A percentile compares a stretch with the other conserved stretches of the same genome.
Evolutionary conservation across 495 filamentous ascomycete genomes (phyloP).

Genomic region (Neurospora sp.): DNA sequence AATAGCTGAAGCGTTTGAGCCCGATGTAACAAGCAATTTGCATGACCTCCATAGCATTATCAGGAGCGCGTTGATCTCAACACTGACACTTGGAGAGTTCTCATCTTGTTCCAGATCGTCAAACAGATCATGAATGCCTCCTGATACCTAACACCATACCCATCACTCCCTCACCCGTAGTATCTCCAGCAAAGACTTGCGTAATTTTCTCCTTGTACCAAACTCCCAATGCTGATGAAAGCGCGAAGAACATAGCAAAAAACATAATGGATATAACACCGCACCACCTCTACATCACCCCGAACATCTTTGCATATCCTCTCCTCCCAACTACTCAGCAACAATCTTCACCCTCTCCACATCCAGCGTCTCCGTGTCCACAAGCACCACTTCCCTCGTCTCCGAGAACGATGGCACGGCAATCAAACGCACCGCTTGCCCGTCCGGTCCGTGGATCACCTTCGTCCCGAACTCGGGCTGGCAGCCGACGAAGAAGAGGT

Average conservation of each 20-base stretch:
- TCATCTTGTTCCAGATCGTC: not conserved
- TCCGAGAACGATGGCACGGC: slow-evolving; percentile 71
- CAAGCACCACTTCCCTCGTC: slow-evolving; percentile 71
- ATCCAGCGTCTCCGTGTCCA: slow-evolving; percentile 79
- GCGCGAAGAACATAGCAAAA: not conserved
- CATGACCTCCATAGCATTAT: not conserved
- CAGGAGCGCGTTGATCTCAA: not conserved
- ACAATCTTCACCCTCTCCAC: slow-evolving; percentile 53
- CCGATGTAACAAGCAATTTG: not conserved
- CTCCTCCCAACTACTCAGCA: not conserved
- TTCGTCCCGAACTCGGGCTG: slow-evolving; percentile 74
- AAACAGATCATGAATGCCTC: not conserved
- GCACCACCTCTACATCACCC: not conserved
- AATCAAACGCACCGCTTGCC: slow-evolving; percentile 63
- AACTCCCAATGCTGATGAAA: not conserved
- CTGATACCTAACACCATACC: not conserved
- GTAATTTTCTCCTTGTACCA: not conserved
- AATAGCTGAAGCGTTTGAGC: not conserved
- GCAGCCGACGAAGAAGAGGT: slow-evolving; percentile 83
- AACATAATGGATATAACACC: not conserved
- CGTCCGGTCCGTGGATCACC: slow-evolving; percentile 48
- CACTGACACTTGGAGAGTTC: not conserved
- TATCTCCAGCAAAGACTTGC: not conserved
- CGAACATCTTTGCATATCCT: too few relatives aligned
- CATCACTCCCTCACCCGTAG: not conserved